Evolutionary conservation across 2,329 filamentous ascomycete genomes (phyloP), one percentile per base, ranked within the genome.

Genomic region (Ceratocystis albifundus): DNA sequence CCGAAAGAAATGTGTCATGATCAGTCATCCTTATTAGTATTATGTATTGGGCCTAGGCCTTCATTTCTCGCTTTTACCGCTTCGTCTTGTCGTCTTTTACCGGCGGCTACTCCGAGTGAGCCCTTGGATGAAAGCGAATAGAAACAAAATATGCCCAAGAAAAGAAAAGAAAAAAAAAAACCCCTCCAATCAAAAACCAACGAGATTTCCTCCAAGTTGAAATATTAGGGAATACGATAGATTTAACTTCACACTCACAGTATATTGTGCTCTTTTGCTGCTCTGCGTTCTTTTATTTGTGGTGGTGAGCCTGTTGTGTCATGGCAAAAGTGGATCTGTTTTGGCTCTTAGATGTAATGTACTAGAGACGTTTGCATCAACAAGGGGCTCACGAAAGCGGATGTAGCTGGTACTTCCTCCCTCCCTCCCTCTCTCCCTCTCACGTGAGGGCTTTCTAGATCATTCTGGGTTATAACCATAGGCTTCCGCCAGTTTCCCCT

Each of bases 331-430:
- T 65, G 64, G 64, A 41, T 12, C 50, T 7, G 17, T 12, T 6
- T 8, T 53, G 17, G 10, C 20, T 41, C 10, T 36, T 36, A 22
- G 48, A 65, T 22, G 64, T 65, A 65, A 65, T 22, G 64, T 65
- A 65, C 50, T 44, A 22, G 28, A 32, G 36, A 65, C 64, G 15
- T 61, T 6, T 61, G 7, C 10, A 10, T 4, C 44, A 20, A 17
- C 15, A 15, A 8, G 10, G 2, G 15, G 22, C 17, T 32, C 36
- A 61, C 64, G 4, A 61, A 28, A 32, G 15, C 8, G 55, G 44
- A 65, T 61, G 64, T 65, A 65, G 55, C 53, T 36, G 53, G 44
- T 65, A 65, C 64, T 61, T 41, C 12, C 36, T 41, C 10, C 36
- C 32, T 36, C 8, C 45, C 28, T n/a, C 17, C 17, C n/a, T n/a